Percentiles rank a stretch among this genome's conserved stretches.
phyloP scores from a whole-genome alignment of 2,329 filamentous ascomycete species.

The Phyllosticta capitalensis region DNA sequence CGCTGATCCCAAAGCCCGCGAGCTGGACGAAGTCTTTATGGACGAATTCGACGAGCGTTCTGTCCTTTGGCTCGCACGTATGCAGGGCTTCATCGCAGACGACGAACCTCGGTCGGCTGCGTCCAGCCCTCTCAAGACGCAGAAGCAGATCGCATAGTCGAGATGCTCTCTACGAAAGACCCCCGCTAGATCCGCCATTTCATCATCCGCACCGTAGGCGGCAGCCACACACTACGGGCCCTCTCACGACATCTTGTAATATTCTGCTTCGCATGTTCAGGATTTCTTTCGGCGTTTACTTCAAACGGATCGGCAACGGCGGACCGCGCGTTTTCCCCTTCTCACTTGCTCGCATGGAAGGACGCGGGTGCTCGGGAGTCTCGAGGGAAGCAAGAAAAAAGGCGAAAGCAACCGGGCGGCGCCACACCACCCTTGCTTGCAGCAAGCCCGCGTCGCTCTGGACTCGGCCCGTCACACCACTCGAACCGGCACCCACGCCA shows the following conservation, averaged over 20 bases:
- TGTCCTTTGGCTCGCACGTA: constrained; percentile 30
- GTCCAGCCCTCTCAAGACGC: background rate
- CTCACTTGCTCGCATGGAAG: background rate
- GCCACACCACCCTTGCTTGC: background rate
- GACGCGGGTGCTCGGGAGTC: background rate
- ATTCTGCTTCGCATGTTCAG: background rate
- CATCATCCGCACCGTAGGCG: background rate
- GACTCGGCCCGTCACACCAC: background rate
- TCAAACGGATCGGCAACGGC: background rate
- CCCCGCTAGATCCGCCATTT: background rate
- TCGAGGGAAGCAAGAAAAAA: background rate
- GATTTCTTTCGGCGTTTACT: background rate
- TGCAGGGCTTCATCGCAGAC: constrained; percentile 13
- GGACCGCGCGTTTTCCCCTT: background rate
- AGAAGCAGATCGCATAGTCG: constrained; percentile 2
- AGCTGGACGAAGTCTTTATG: constrained; percentile 38
- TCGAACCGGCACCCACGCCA: background rate
- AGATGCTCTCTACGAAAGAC: background rate
- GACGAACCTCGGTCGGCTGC: constrained; percentile 8
- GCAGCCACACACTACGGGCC: background rate
- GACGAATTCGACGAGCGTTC: constrained; percentile 33
- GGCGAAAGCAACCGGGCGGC: background rate
- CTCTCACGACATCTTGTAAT: background rate
- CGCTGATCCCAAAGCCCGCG: constrained; percentile 40
- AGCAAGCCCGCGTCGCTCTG: background rate